Percentiles rank a stretch among this genome's conserved stretches.
phyloP scores from a whole-genome alignment of 78 protist genomes.

The Emiliania huxleyi region DNA sequence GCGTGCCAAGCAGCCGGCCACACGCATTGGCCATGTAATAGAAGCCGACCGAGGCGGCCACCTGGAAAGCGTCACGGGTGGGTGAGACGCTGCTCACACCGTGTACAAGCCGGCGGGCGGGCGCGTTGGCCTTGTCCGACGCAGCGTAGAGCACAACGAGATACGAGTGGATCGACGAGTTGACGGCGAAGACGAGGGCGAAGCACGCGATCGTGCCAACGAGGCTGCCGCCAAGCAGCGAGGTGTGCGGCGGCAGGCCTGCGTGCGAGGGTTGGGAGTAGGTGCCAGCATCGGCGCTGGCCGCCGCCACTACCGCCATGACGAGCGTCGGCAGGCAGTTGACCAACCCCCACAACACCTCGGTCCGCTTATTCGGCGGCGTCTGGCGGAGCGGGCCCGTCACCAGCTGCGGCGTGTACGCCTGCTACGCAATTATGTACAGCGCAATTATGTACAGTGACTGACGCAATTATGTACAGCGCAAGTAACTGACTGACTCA shows the following conservation, averaged over 20 bases:
- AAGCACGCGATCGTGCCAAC: background rate
- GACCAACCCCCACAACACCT: constrained; percentile 25
- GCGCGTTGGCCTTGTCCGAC: background rate
- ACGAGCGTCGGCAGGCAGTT: constrained; percentile 1
- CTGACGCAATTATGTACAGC: background rate
- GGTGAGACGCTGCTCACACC: too few relatives aligned
- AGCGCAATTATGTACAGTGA: background rate
- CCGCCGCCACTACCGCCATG: constrained; percentile 1
- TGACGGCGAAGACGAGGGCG: constrained; percentile 41
- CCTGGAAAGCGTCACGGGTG: too few relatives aligned
- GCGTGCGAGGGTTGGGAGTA: background rate
- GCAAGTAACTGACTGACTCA: too few relatives aligned
- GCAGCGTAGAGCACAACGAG: constrained; percentile 23
- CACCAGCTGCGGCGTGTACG: constrained; percentile 24
- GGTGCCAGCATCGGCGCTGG: background rate
- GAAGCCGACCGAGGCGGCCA: constrained; percentile 42
- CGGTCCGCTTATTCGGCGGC: constrained; percentile 39
- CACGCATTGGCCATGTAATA: constrained; percentile 61
- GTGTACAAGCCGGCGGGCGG: background rate
- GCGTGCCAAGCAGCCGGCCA: constrained; percentile 58
- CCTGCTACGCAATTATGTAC: background rate
- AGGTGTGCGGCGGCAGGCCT: background rate
- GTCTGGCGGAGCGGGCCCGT: constrained; percentile 36
- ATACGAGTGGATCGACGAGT: constrained; percentile 54
- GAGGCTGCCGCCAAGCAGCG: background rate